A percentile compares a stretch with the other conserved stretches of the same genome.
Conservation (phyloP, 176 grass and related monocot species). For the Echinochloa phyllopogon region DNA sequence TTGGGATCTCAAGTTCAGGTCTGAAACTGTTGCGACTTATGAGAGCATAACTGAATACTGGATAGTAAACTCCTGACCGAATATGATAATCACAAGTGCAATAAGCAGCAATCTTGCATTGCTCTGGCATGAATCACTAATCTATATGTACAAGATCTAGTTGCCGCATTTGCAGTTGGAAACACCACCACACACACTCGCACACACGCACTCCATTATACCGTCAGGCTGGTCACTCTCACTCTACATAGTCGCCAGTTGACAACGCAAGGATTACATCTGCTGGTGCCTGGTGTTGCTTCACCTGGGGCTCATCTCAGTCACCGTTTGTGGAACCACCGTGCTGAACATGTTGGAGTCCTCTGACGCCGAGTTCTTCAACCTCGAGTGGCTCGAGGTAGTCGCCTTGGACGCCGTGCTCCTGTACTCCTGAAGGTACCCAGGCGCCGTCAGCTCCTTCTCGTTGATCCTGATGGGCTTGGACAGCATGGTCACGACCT, state of each 20-base stretch:
- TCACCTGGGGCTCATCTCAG: conserved; percentile 67
- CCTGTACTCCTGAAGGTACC: conserved; percentile 62
- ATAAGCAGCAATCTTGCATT: conserved; percentile 38
- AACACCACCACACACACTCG: not conserved
- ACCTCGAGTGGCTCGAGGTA: conserved; percentile 41
- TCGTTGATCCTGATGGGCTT: conserved; percentile 76
- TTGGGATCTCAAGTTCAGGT: conserved; percentile 21
- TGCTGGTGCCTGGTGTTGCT: not conserved
- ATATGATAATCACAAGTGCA: conserved; percentile 7
- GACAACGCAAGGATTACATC: not conserved
- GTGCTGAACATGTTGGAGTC: conserved; percentile 57
- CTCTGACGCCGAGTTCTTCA: conserved; percentile 37
- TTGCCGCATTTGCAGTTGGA: conserved; percentile 33
- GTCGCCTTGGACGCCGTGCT: conserved; percentile 40
- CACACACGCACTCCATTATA: conserved; percentile 12
- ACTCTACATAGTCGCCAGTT: not conserved
- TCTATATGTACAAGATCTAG: conserved; percentile 50
- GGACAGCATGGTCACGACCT: conserved; percentile 87
- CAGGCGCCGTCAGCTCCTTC: conserved; percentile 71
- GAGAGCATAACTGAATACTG: conserved; percentile 11
- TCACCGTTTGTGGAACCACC: conserved; percentile 36
- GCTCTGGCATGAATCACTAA: conserved; percentile 40
- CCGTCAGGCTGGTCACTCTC: not conserved
- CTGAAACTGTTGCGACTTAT: not conserved
- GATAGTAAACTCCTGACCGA: not conserved